These are phyloP conservation scores for Lotmaria passim DNA, from an alignment of 208 protist species.

Conservation along the genomic window DNA sequence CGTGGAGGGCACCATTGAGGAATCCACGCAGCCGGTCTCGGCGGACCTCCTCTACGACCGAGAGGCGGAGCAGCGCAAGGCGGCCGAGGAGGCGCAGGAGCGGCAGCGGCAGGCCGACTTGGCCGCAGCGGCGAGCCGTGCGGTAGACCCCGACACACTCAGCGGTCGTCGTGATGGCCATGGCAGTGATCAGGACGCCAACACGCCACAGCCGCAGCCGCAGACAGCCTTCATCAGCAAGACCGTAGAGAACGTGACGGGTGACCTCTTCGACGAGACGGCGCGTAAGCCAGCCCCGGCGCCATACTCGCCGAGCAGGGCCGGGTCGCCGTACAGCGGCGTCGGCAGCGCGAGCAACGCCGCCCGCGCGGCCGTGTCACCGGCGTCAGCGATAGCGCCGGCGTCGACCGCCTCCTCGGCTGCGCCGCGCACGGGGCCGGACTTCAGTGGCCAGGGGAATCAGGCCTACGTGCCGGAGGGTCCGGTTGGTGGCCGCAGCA, in stretches of 20 bases:
- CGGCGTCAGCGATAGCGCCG: background rate
- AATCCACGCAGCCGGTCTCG: constrained; percentile 61
- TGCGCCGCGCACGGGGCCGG: constrained; percentile 44
- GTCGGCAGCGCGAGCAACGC: constrained; percentile 23
- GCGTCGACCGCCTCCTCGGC: constrained; percentile 1
- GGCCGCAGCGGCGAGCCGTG: constrained; percentile 30
- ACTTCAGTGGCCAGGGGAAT: constrained; percentile 72
- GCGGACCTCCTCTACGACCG: constrained; percentile 56
- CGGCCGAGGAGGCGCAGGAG: constrained; percentile 41
- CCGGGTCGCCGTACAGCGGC: background rate
- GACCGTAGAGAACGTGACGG: constrained; percentile 31
- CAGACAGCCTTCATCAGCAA: constrained; percentile 38
- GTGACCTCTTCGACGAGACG: constrained; percentile 37
- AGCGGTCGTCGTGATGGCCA: constrained; percentile 3
- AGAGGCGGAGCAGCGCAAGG: constrained; percentile 36
- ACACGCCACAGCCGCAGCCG: constrained; percentile 20
- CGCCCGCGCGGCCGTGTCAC: background rate
- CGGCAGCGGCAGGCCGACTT: constrained; percentile 32
- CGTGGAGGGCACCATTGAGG: constrained; percentile 52
- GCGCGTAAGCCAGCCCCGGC: constrained; percentile 10
- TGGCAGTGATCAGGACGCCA: background rate
- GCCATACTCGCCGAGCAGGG: constrained; percentile 8
- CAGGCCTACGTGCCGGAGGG: constrained; percentile 52
- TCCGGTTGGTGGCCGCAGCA: constrained; percentile 11
- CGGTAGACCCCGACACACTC: constrained; percentile 29